Conservation (phyloP, 495 filamentous ascomycete species). For the Aspergillus ostianus region DNA sequence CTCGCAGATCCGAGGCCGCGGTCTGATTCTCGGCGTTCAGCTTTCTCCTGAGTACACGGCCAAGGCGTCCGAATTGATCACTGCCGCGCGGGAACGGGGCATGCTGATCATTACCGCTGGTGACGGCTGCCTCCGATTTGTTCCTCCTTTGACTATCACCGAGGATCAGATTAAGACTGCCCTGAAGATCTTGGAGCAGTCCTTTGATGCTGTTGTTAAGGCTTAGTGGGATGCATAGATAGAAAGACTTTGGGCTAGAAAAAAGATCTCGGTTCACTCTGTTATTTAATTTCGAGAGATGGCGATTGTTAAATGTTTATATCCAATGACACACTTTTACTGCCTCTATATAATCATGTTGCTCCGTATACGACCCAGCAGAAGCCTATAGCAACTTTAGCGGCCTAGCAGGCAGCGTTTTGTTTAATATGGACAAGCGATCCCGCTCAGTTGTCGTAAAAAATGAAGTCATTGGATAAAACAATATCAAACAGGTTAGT, state of each 20-base stretch:
- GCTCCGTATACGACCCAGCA: too few relatives aligned
- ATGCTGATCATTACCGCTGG: conserved; percentile 90
- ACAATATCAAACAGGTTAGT: too few relatives aligned
- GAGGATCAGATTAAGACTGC: conserved; percentile 75
- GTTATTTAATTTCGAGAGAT: not conserved
- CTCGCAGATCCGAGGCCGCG: conserved; percentile 75
- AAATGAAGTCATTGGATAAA: too few relatives aligned
- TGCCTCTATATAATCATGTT: too few relatives aligned
- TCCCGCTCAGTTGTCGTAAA: too few relatives aligned
- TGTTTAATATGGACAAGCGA: too few relatives aligned
- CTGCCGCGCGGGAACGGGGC: conserved; percentile 82
- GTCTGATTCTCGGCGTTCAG: conserved; percentile 84
- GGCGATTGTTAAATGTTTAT: conserved; percentile 1
- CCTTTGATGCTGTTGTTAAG: conserved; percentile 57
- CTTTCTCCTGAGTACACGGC: conserved; percentile 64
- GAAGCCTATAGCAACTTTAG: too few relatives aligned
- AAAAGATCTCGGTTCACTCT: not conserved
- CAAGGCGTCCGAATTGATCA: conserved; percentile 60
- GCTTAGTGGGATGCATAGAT: conserved; percentile 4
- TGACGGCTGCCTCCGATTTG: conserved; percentile 81
- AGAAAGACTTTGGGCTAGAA: not conserved
- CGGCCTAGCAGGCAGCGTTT: too few relatives aligned
- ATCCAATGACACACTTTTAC: not conserved
- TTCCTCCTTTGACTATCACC: conserved; percentile 76
- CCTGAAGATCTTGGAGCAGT: conserved; percentile 71